These are phyloP conservation scores for Phycomyces nitens DNA, from an alignment of 192 early-diverging fungal species.

Conservation along the genomic window DNA sequence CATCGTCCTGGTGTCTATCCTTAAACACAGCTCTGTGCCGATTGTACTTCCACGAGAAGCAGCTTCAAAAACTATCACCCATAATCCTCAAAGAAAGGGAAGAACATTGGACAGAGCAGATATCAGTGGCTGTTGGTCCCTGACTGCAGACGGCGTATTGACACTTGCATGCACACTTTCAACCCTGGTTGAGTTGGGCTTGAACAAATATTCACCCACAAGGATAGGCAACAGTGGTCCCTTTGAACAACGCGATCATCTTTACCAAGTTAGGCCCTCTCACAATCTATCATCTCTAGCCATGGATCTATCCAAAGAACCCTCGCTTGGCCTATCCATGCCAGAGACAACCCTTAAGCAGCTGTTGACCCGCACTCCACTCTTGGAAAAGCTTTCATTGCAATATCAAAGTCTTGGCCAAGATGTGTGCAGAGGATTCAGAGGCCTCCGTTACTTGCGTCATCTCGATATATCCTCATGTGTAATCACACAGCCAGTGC, in stretches of 20 bases:
- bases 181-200: slow-evolving; percentile 2
- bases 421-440: neutral
- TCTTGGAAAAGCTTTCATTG: slow-evolving; percentile 5
- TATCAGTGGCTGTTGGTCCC: slow-evolving; percentile 4
- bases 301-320: slow-evolving; percentile 23
- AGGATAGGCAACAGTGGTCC: neutral
- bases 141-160: slow-evolving; percentile 14
- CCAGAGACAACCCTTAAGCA: slow-evolving; percentile 1
- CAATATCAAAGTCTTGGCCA: slow-evolving; percentile 11
- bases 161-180: slow-evolving; percentile 2
- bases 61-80: too few species aligned
- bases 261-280: slow-evolving; percentile 18
- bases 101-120: neutral
- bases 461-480: slow-evolving; percentile 27
- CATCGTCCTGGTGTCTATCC: slow-evolving; percentile 7
- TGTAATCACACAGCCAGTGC: slow-evolving; percentile 11
- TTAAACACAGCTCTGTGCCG: slow-evolving; percentile 13
- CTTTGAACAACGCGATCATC: slow-evolving; percentile 17
- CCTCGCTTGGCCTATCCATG: slow-evolving; percentile 2
- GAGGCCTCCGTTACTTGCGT: neutral
- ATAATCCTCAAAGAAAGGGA: neutral
- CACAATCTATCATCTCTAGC: slow-evolving; percentile 9
- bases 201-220: slow-evolving; percentile 15
- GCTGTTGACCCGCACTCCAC: neutral
- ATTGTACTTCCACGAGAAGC: slow-evolving; percentile 1